Conservation (phyloP, 208 protist species). For the Ichthyophonus hoferi region DNA sequence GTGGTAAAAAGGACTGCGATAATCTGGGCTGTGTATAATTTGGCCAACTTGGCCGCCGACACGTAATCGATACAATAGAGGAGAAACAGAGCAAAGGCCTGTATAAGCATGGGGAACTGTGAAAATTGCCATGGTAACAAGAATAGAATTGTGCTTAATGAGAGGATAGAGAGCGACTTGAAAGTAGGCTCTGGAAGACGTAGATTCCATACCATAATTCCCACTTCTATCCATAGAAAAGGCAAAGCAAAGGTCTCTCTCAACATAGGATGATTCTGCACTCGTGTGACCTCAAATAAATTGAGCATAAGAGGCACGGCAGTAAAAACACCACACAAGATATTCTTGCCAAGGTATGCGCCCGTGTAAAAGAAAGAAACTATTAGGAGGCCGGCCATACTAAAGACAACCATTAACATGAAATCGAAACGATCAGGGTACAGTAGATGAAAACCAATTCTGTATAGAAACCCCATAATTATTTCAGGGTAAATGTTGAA, state of each 20-base stretch:
- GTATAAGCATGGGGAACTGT: slow-evolving; percentile 21
- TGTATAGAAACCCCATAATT: background rate
- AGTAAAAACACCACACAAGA: background rate
- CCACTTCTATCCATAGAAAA: slow-evolving; percentile 15
- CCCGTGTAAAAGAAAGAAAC: background rate
- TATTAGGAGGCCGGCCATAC: background rate
- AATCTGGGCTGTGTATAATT: background rate
- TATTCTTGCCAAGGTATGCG: background rate
- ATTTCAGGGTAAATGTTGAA: slow-evolving; percentile 36
- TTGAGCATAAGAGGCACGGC: background rate
- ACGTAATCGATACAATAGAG: slow-evolving; percentile 10
- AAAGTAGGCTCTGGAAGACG: background rate
- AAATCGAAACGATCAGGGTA: slow-evolving; percentile 3
- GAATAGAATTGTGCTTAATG: background rate
- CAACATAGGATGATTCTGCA: slow-evolving; percentile 19
- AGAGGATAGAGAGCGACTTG: background rate
- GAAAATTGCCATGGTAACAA: slow-evolving; percentile 21
- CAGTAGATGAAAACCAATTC: background rate
- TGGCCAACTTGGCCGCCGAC: background rate
- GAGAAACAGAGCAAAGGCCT: slow-evolving; percentile 9
- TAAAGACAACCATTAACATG: background rate
- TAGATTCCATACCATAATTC: background rate
- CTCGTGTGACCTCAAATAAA: slow-evolving; percentile 26
- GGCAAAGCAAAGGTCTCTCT: slow-evolving; percentile 26
- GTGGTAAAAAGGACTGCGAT: background rate